Percentiles rank a stretch among this genome's conserved stretches.
These are phyloP conservation scores for Bruguiera parviflora DNA, from an alignment of 345 rosid species.

Conservation along the genomic window DNA sequence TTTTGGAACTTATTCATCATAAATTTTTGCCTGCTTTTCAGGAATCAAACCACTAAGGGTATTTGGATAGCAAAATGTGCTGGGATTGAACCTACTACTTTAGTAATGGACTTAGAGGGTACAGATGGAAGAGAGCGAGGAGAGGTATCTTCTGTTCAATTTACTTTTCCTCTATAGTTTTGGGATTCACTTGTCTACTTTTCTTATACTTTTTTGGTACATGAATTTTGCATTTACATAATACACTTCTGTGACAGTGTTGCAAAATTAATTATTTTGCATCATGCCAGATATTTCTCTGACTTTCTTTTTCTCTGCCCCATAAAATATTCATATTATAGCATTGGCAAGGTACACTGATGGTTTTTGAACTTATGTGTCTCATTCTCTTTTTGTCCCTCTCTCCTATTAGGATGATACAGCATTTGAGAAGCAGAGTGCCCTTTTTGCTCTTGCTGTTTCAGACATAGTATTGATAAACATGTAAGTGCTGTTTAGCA, in stretches of 20 bases:
- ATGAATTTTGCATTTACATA: neutral
- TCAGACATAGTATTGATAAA: slow-evolving; percentile 97
- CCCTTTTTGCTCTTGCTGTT: slow-evolving; percentile 97
- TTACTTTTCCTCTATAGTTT: neutral
- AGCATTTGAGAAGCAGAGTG: slow-evolving; percentile 99
- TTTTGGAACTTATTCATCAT: neutral
- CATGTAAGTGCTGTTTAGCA: slow-evolving; percentile 56
- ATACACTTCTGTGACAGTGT: neutral
- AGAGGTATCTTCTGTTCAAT: slow-evolving; percentile 51
- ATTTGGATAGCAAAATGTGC: slow-evolving; percentile 89
- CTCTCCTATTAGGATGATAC: slow-evolving; percentile 76
- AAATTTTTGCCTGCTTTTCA: slow-evolving; percentile 23
- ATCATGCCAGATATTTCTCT: neutral
- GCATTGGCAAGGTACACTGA: neutral
- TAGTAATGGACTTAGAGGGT: slow-evolving; percentile 98
- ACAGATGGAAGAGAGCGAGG: slow-evolving; percentile 99
- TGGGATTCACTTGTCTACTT: neutral
- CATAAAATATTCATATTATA: neutral
- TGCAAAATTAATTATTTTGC: neutral
- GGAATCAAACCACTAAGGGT: slow-evolving; percentile 98
- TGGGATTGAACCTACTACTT: slow-evolving; percentile 89
- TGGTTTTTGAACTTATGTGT: too few species aligned
- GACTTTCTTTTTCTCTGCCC: neutral
- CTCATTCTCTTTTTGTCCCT: slow-evolving; percentile 9
- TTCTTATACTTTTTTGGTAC: neutral